Base-by-base conservation (phyloP, 2,329 filamentous ascomycete species). In the Neonectria neomacrospora region DNA sequence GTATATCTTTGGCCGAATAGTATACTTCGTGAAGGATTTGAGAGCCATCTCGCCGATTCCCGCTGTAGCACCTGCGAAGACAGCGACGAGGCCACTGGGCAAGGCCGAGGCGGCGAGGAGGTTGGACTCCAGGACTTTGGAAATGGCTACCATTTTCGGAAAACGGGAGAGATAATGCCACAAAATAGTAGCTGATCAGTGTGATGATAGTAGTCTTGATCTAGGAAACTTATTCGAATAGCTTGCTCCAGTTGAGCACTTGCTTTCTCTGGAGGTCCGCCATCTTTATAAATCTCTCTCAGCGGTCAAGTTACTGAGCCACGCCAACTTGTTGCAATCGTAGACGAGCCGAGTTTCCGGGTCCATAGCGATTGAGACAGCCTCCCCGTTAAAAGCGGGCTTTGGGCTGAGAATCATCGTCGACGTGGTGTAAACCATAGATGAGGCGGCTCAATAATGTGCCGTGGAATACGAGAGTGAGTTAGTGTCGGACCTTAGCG, bases 31-130 rank as follows among this genome's bases (percentile, higher is more conserved):
- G 42, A 87, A 82, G 22, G 79, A 73, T 54, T 80, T 82, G 16
- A 86, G 73, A 0, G 83, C 80, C 12, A 78, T 73, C 63, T 83
- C 77, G 8, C 85, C 85, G 45, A 88, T 86, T n/a, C 85, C 85
- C 39, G 80, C 80, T 4, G 85, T 88, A 28, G 81, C 85, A 34
- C 85, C 84, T 4, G 85, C 80, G 58, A 87, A 86, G 26, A 86
- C 79, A 47, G 80, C 82, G 3, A 83, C 79, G 4, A 82, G 67
- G 20, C 64, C 64, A 8, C 54, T 14, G 2, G 65, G 68, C 1
- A 68, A 57, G 34, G 55, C 42, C 0, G 59, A 65, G 14, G 51
- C 10, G 9, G 61, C 61, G 0, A 55, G 53, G 7, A 58, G 51
- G n/a, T 73, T 73, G 18, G 54, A 53, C 18, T 63, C 53, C 12